Base-by-base conservation (phyloP, 768 basidiomycete species). In the Russula sp. region DNA sequence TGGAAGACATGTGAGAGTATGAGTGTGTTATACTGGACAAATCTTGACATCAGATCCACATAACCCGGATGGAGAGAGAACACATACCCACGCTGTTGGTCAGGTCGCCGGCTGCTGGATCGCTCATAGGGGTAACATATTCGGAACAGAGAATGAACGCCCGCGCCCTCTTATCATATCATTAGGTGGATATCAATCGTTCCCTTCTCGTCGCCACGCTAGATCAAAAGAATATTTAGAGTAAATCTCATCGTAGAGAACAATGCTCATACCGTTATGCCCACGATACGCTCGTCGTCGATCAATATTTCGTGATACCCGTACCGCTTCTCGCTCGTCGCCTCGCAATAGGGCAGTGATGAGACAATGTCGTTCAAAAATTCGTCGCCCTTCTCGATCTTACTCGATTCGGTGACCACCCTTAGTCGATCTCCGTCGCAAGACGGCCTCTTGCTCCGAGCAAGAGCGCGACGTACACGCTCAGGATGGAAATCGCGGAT, bases 341-440 rank as follows among this genome's bases (percentile, higher is more conserved):
- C 64, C 40, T 65, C 64, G 55, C 55, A 65, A 26, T 65, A 65
- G 28, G 64, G 64, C 38, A 65, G 32, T 22, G 54, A 65, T 0
- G 64, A 65, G 49, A 65, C 44, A 22, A 65, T 65, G 24, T 65
- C 64, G 30, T 61, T 57, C 64, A 65, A 16, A 57, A 65, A 65
- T n/a, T 65, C 59, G 9, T 57, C 55, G 0, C 64, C 64, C 49
- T 61, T 56, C 38, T 61, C 54, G 20, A 61, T 65, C 55, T 54
- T 61, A 24, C 59, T 61, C 18, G 64, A 61, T 30, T 65, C 59
- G 1, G 64, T 65, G 20, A 65, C 64, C 22, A 65, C 64, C 49
- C 61, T 65, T 32, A 61, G 14, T 24, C 54, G 53, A 11, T 20
- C 32, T 20, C 44, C 40, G 16, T 52, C 50, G 28, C 44, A 55